Conservation (phyloP, 2,329 filamentous ascomycete genomes). For the Penicillium sp. region DNA sequence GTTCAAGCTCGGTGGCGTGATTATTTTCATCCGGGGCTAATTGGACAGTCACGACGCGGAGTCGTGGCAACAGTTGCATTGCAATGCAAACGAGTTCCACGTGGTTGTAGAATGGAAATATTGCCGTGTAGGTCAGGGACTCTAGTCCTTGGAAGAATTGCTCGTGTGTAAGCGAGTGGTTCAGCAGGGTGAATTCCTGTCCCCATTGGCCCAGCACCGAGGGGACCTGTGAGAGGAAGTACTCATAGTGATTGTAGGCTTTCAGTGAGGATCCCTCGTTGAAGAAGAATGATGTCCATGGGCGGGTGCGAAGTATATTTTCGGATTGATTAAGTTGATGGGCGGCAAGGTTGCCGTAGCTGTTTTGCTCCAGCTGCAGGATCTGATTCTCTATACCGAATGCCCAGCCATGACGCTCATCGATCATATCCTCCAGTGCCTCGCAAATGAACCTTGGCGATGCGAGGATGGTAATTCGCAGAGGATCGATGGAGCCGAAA, state of each 20-base stretch:
- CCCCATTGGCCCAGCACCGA: conserved; percentile 61
- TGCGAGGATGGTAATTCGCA: conserved; percentile 63
- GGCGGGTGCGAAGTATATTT: conserved; percentile 42
- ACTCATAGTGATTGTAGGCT: conserved; percentile 74
- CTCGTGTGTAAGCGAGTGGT: conserved; percentile 38
- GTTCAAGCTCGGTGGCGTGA: conserved; percentile 48
- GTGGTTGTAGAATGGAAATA: conserved; percentile 71
- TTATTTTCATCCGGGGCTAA: conserved; percentile 49
- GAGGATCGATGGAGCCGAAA: conserved; percentile 60
- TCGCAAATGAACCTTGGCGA: conserved; percentile 67
- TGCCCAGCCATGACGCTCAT: conserved; percentile 65
- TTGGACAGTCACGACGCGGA: conserved; percentile 63
- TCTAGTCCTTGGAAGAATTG: conserved; percentile 51
- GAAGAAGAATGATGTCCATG: conserved; percentile 69
- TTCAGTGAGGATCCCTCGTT: conserved; percentile 79
- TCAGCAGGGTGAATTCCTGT: conserved; percentile 26
- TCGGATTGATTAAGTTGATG: background rate
- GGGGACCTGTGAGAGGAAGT: conserved; percentile 68
- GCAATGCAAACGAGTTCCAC: conserved; percentile 56
- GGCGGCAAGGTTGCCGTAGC: conserved; percentile 4
- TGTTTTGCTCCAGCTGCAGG: conserved; percentile 53
- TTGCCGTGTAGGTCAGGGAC: conserved; percentile 64
- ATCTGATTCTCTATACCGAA: conserved; percentile 70
- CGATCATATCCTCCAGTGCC: conserved; percentile 63
- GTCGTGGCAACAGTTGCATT: conserved; percentile 55